Conservation (phyloP, 169 alveolate species). For the Cryptosporidium parvum region DNA sequence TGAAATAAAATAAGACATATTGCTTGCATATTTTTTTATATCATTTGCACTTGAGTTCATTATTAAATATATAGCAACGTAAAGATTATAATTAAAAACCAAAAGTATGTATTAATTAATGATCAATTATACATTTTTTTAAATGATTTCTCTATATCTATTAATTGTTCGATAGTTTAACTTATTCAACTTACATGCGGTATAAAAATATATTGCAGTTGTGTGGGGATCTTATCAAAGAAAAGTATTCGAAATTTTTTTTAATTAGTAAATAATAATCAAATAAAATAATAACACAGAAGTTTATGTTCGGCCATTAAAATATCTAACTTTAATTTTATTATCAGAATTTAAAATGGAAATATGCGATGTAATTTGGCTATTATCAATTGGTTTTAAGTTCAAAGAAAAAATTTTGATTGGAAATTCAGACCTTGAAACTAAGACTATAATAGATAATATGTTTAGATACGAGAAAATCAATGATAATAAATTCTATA, state of each 20-base stretch:
- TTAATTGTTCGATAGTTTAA: background rate
- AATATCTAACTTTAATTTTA: background rate
- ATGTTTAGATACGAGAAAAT: background rate
- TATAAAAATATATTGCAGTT: slow-evolving; percentile 15
- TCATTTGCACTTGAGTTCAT: background rate
- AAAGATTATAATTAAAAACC: background rate
- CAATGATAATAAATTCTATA: background rate
- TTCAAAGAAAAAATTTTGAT: background rate
- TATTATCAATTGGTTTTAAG: slow-evolving; percentile 19
- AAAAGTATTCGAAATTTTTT: background rate
- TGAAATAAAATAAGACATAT: slow-evolving; percentile 10
- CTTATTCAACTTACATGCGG: background rate
- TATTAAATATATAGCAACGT: background rate
- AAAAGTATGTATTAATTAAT: background rate
- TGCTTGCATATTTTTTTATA: background rate
- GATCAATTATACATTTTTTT: background rate
- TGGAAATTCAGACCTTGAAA: slow-evolving; percentile 1
- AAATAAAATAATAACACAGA: too few relatives aligned
- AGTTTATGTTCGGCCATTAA: background rate
- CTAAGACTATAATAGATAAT: background rate
- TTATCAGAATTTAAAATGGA: slow-evolving; percentile 25
- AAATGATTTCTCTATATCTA: background rate
- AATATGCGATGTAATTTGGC: slow-evolving; percentile 26
- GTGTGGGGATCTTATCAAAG: slow-evolving; percentile 38
- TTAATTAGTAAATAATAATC: background rate